These are phyloP conservation scores for Xylaria sp. DNA, from an alignment of 2,329 filamentous ascomycete species.

Conservation along the genomic window DNA sequence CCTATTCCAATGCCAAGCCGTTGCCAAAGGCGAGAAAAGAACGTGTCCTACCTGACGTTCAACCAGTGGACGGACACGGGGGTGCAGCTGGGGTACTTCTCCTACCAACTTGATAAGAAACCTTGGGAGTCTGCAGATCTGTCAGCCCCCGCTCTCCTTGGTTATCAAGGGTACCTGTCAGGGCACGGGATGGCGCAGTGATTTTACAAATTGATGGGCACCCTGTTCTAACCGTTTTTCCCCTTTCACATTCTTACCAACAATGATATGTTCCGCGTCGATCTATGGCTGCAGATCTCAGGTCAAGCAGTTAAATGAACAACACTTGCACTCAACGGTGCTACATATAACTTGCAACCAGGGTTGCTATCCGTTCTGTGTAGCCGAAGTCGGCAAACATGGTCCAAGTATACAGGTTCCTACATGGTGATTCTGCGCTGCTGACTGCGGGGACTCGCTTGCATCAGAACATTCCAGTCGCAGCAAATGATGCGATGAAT, in stretches of 20 bases:
- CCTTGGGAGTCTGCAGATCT: slow-evolving; percentile 28
- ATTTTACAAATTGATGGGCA: slow-evolving; percentile 13
- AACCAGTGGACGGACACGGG: slow-evolving; percentile 17
- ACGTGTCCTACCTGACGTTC: slow-evolving; percentile 26
- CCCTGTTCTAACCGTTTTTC: background rate
- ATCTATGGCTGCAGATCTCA: background rate
- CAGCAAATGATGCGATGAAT: slow-evolving; percentile 11
- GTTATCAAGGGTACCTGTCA: slow-evolving; percentile 14
- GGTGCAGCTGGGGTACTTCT: slow-evolving; percentile 23
- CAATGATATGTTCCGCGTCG: slow-evolving; percentile 5
- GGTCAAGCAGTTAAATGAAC: background rate
- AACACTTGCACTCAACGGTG: slow-evolving; percentile 12
- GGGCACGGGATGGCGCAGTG: slow-evolving; percentile 6
- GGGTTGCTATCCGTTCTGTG: background rate
- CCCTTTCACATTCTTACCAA: background rate
- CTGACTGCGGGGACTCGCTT: slow-evolving; percentile 21
- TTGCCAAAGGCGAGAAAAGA: background rate
- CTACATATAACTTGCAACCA: slow-evolving; percentile 8
- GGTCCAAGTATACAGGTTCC: slow-evolving; percentile 1
- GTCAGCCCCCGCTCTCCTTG: slow-evolving; percentile 29
- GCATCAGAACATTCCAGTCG: slow-evolving; percentile 8
- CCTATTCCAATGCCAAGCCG: slow-evolving; percentile 16
- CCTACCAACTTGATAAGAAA: slow-evolving; percentile 23
- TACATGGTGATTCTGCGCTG: slow-evolving; percentile 1
- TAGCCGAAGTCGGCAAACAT: slow-evolving; percentile 23